Evolutionary conservation across 177 flowering plant species (phyloP).

Genomic region (Tripterygium wilfordii): DNA sequence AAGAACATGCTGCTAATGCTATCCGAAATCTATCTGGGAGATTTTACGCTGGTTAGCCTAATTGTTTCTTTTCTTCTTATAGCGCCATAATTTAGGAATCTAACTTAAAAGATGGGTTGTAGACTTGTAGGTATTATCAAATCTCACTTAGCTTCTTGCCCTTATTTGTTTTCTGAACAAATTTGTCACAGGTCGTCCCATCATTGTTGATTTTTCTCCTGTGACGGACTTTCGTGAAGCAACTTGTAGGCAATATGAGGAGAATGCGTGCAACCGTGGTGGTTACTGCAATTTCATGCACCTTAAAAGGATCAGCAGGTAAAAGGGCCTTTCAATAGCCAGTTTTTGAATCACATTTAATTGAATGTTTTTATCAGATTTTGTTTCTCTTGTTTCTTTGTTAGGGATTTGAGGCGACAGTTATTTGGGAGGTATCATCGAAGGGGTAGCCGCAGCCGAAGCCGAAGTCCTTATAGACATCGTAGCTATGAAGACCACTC

Average conservation of each 20-base stretch:
- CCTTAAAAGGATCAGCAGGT: slow-evolving; percentile 90
- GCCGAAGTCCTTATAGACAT: slow-evolving; percentile 62
- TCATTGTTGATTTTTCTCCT: slow-evolving; percentile 93
- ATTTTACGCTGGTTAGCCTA: slow-evolving; percentile 68
- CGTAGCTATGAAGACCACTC: slow-evolving; percentile 60
- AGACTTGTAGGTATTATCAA: no score
- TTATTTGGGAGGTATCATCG: slow-evolving; percentile 54
- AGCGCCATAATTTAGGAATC: no score
- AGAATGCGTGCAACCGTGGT: slow-evolving; percentile 87
- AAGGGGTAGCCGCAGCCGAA: slow-evolving; percentile 56
- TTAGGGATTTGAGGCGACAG: slow-evolving; percentile 76
- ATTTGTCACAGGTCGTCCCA: slow-evolving; percentile 61
- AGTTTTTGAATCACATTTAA: no score
- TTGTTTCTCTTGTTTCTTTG: not conserved
- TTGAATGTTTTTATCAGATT: no score
- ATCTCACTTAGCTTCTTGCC: no score
- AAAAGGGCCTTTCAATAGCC: not conserved
- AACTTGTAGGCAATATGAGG: slow-evolving; percentile 93
- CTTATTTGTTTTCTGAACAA: not conserved
- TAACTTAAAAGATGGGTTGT: no score
- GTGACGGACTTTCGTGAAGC: slow-evolving; percentile 98
- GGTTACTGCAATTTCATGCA: slow-evolving; percentile 99
- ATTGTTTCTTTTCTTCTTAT: not conserved
- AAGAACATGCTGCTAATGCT: slow-evolving; percentile 85
- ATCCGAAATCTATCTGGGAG: slow-evolving; percentile 68